Evolutionary conservation across 2,329 filamentous ascomycete genomes (phyloP).

Genomic region (Penicillium palitans): DNA sequence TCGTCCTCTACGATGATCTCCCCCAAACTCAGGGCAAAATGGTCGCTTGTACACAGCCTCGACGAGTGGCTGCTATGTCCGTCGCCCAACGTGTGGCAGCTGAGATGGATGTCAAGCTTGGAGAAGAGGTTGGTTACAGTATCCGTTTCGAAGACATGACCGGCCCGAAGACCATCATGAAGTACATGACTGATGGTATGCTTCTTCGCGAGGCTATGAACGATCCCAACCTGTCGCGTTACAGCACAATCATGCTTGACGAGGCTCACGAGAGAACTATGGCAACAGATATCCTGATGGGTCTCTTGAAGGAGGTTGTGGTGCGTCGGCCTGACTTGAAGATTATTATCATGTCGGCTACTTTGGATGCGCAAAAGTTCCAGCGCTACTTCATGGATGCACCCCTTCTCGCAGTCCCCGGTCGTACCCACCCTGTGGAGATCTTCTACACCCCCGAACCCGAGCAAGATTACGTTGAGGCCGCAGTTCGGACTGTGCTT

Average conservation of each 20-base stretch:
- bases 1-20: slow-evolving; percentile 94
- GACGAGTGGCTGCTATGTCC: slow-evolving; percentile 97
- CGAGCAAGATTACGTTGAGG: slow-evolving; percentile 95
- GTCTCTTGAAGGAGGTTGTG: slow-evolving; percentile 87
- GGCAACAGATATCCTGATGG: slow-evolving; percentile 96
- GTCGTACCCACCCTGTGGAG: slow-evolving; percentile 93
- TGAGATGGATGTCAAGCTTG: slow-evolving; percentile 90
- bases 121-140: slow-evolving; percentile 95
- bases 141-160: slow-evolving; percentile 99
- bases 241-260: slow-evolving; percentile 97
- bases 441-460: slow-evolving; percentile 98
- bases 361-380: slow-evolving; percentile 95
- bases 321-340: slow-evolving; percentile 83
- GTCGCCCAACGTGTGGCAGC: slow-evolving; percentile 97
- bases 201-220: slow-evolving; percentile 94
- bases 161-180: slow-evolving; percentile 81
- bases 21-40: slow-evolving; percentile 84
- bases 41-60: slow-evolving; percentile 94
- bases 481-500: slow-evolving; percentile 87
- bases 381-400: slow-evolving; percentile 96
- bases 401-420: slow-evolving; percentile 88
- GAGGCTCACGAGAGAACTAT: slow-evolving; percentile 98
- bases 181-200: slow-evolving; percentile 99
- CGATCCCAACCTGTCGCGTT: slow-evolving; percentile 85
- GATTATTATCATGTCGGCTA: slow-evolving; percentile 98